phyloP scores from a whole-genome alignment of 2,329 filamentous ascomycete genomes.

The Tympanopsis confertula region DNA sequence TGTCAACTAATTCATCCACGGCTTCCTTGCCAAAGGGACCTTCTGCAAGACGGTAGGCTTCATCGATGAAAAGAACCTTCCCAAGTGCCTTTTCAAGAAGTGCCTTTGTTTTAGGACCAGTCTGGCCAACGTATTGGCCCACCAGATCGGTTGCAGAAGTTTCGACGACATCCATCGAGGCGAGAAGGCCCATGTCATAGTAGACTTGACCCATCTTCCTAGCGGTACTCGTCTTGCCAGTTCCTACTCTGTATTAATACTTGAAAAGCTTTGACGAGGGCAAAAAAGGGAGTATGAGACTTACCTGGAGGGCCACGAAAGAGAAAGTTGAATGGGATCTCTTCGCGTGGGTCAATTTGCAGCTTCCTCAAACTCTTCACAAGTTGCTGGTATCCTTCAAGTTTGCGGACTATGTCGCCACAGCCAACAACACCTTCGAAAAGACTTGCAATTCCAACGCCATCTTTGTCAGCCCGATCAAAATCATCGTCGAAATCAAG shows the following conservation, averaged over 20 bases:
- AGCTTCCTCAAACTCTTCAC: constrained; percentile 29
- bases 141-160: constrained; percentile 38
- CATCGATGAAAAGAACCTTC: constrained; percentile 59
- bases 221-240: constrained; percentile 41
- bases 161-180: constrained; percentile 31
- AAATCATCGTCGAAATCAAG: constrained; percentile 48
- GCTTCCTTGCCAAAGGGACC: constrained; percentile 45
- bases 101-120: constrained; percentile 34
- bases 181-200: constrained; percentile 39
- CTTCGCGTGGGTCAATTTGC: constrained; percentile 33
- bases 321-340: constrained; percentile 44
- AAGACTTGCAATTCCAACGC: constrained; percentile 35
- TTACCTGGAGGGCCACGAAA: constrained; percentile 44
- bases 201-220: constrained; percentile 38
- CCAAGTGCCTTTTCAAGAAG: constrained; percentile 40
- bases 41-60: constrained; percentile 54
- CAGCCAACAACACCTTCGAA: constrained; percentile 49
- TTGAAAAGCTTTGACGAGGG: too few species aligned
- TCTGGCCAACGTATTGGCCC: constrained; percentile 37
- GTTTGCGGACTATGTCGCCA: constrained; percentile 26
- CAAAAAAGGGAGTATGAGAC: constrained; percentile 5
- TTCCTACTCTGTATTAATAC: constrained; percentile 19
- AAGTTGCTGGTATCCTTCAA: constrained; percentile 33
- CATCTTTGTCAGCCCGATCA: constrained; percentile 32
- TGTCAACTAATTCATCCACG: constrained; percentile 39